A percentile compares a stretch with the other conserved stretches of the same genome.
phyloP scores from a whole-genome alignment of 2,329 filamentous ascomycete species.

The Colletotrichum cereale region DNA sequence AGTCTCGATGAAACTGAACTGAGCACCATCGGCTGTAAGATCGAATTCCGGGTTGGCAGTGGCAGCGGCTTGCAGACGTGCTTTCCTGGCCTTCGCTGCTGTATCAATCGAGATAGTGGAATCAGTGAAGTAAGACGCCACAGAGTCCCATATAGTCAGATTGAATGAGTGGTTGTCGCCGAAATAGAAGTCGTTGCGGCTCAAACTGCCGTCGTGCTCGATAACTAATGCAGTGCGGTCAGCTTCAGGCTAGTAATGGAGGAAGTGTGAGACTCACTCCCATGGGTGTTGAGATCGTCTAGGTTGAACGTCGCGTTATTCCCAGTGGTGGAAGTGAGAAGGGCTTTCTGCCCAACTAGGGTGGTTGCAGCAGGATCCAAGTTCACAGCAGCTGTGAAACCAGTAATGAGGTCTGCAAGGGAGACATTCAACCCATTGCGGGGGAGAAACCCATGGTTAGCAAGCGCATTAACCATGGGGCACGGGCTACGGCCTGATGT shows the following conservation, averaged over 20 bases:
- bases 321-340: constrained; percentile 46
- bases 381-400: constrained; percentile 41
- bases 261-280: constrained; percentile 27
- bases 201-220: constrained; percentile 51
- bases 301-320: constrained; percentile 47
- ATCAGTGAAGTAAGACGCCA: constrained; percentile 42
- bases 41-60: constrained; percentile 45
- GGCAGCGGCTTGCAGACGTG: constrained; percentile 44
- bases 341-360: constrained; percentile 14
- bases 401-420: constrained; percentile 35
- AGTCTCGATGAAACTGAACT: constrained; percentile 43
- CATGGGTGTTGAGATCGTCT: constrained; percentile 46
- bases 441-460: constrained; percentile 44
- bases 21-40: constrained; percentile 30
- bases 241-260: not conserved
- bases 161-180: constrained; percentile 50
- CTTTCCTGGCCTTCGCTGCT: constrained; percentile 46
- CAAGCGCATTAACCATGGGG: constrained; percentile 45
- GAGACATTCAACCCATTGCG: constrained; percentile 39
- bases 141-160: constrained; percentile 44
- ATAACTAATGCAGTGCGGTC: constrained; percentile 44
- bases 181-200: constrained; percentile 46
- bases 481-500: constrained; percentile 42
- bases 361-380: constrained; percentile 39
- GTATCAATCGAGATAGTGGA: constrained; percentile 46